Evolutionary conservation across 305 asterid species (phyloP).

Genomic region (Ajuga reptans): DNA sequence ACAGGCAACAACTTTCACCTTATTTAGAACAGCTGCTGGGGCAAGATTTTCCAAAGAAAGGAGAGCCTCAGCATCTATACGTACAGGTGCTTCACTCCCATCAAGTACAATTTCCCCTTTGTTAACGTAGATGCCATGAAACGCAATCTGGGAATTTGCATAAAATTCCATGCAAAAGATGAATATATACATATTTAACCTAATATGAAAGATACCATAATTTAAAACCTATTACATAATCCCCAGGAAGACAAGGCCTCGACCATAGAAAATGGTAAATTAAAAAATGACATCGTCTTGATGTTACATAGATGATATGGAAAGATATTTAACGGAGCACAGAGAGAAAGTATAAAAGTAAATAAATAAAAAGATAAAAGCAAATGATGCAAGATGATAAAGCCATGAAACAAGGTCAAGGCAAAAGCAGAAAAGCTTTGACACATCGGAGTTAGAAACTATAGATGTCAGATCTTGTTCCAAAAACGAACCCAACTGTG

Average conservation of each 20-base stretch:
- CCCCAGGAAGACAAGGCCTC: constrained; percentile 8
- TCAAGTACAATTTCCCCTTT: constrained; percentile 72
- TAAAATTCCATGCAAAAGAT: constrained; percentile 22
- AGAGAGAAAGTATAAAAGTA: not conserved
- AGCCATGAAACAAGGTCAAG: constrained; percentile 2
- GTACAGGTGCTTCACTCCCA: constrained; percentile 92
- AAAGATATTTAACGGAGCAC: not conserved
- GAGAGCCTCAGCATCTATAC: constrained; percentile 80
- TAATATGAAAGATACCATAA: constrained; percentile 16
- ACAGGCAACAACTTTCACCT: constrained; percentile 38
- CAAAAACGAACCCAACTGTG: not conserved
- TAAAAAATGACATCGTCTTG: constrained; percentile 10
- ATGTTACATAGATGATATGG: constrained; percentile 11
- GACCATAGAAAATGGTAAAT: not conserved
- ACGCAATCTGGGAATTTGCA: constrained; percentile 52
- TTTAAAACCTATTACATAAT: constrained; percentile 13
- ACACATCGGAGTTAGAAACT: too few relatives aligned
- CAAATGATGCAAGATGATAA: not conserved
- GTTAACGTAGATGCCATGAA: constrained; percentile 76
- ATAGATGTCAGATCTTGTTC: too few relatives aligned
- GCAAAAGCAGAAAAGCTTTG: too few relatives aligned
- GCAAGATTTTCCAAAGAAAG: constrained; percentile 74
- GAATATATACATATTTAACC: constrained; percentile 6
- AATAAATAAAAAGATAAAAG: not conserved
- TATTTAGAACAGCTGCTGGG: constrained; percentile 77